Percentiles rank a stretch among this genome's conserved stretches.
These are phyloP conservation scores for Blastocystis sp. DNA, from an alignment of 352 stramenopile species.

Conservation along the genomic window DNA sequence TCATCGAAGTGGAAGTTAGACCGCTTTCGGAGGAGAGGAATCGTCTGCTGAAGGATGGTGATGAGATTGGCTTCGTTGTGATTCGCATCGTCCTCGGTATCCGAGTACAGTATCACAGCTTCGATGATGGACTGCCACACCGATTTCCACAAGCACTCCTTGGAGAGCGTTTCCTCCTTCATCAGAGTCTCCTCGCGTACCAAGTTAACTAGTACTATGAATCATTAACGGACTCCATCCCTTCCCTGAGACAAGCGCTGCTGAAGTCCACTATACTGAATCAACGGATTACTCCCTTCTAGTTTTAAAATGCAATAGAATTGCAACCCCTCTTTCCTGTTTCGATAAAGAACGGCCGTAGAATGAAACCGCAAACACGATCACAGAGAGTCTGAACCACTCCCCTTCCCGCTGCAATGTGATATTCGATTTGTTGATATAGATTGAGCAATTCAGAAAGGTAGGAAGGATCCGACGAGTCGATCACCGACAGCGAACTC, in stretches of 20 bases:
- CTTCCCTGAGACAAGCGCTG: background rate
- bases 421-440: background rate
- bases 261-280: background rate
- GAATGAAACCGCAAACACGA: conserved; percentile 12
- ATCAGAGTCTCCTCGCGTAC: background rate
- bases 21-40: background rate
- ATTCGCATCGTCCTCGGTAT: background rate
- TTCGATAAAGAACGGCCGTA: background rate
- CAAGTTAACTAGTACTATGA: background rate
- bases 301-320: background rate
- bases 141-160: background rate
- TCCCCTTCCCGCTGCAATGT: background rate
- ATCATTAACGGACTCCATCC: background rate
- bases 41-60: background rate
- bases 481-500: background rate
- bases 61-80: background rate
- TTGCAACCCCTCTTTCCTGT: background rate
- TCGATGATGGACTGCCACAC: conserved; percentile 24
- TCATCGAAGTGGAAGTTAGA: background rate
- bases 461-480: background rate
- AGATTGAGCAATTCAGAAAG: background rate
- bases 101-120: background rate
- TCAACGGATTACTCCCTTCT: background rate
- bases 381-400: background rate
- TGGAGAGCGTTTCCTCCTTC: background rate